phyloP scores from a whole-genome alignment of 2,329 filamentous ascomycete species.

The Apiospora malaysiana region DNA sequence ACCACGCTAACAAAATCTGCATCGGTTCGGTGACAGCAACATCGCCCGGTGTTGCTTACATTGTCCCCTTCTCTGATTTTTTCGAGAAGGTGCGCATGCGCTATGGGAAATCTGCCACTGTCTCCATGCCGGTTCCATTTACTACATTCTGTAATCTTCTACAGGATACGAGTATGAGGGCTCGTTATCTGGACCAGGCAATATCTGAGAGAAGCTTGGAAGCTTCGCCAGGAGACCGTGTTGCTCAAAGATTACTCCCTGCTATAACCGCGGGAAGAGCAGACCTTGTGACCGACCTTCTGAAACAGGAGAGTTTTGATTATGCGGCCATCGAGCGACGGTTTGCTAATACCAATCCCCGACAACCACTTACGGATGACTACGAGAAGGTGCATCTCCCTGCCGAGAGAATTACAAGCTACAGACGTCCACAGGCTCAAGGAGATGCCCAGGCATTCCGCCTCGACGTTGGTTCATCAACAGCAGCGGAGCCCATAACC shows the following conservation, averaged over 20 bases:
- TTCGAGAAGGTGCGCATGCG: not conserved
- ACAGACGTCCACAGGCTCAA: too few species aligned
- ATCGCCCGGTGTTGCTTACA: not conserved
- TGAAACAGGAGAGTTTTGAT: not conserved
- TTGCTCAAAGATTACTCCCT: not conserved
- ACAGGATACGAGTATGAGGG: not conserved
- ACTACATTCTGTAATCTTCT: not conserved
- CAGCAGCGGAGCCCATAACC: not conserved
- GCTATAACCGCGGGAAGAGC: not conserved
- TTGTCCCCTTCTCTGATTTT: not conserved
- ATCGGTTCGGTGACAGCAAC: not conserved
- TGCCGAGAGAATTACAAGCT: not conserved
- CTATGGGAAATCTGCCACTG: not conserved
- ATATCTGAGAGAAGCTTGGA: not conserved
- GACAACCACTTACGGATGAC: too few species aligned
- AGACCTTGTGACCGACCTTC: not conserved
- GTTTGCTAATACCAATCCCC: not conserved
- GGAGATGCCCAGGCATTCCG: too few species aligned
- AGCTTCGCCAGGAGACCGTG: not conserved
- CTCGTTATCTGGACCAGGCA: not conserved
- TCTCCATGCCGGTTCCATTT: not conserved
- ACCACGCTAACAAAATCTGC: not conserved
- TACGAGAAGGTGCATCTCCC: not conserved
- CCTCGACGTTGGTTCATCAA: not conserved
- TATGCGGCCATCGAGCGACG: not conserved